Percentiles rank a stretch among this genome's conserved stretches.
phyloP scores from a whole-genome alignment of 225 moss, liverwort and hornwort genomes.

The Bryum argenteum region DNA sequence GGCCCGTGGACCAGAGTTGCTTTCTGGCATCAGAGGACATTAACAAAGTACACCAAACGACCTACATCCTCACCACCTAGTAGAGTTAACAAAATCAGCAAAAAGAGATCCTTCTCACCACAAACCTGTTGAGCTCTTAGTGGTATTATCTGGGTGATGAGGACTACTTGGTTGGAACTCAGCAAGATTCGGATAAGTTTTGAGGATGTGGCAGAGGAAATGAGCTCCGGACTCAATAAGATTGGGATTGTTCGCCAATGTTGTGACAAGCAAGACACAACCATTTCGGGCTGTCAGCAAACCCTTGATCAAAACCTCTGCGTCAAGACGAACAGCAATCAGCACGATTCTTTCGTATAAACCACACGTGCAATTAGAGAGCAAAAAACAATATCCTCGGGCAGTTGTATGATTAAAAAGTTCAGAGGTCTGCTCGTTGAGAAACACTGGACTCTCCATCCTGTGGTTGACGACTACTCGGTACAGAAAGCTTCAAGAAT shows the following conservation, averaged over 20 bases:
- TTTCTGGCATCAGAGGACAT: constrained; percentile 16
- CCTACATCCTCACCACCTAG: constrained; percentile 20
- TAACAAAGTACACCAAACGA: constrained; percentile 19
- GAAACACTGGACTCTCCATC: constrained; percentile 21
- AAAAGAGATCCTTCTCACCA: constrained; percentile 11
- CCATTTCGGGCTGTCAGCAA: constrained; percentile 77
- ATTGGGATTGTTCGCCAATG: constrained; percentile 74
- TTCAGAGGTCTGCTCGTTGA: constrained; percentile 13
- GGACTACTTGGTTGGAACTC: constrained; percentile 69
- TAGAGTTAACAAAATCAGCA: constrained; percentile 20
- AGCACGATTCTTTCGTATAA: background rate
- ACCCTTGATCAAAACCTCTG: constrained; percentile 84
- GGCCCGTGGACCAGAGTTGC: constrained; percentile 3
- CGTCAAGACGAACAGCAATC: constrained; percentile 28
- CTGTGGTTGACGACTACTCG: constrained; percentile 4
- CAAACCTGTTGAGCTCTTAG: constrained; percentile 46
- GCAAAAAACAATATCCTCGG: constrained; percentile 15
- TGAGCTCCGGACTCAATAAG: constrained; percentile 66
- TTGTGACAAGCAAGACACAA: constrained; percentile 71
- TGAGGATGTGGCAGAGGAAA: constrained; percentile 65
- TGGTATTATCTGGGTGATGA: constrained; percentile 44
- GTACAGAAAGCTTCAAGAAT: constrained; percentile 3
- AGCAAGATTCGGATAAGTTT: constrained; percentile 40
- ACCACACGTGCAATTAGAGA: constrained; percentile 16
- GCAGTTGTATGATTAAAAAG: background rate